phyloP scores from a whole-genome alignment of 1,284 basidiomycete genomes.

The Chondrostereum purpureum region DNA sequence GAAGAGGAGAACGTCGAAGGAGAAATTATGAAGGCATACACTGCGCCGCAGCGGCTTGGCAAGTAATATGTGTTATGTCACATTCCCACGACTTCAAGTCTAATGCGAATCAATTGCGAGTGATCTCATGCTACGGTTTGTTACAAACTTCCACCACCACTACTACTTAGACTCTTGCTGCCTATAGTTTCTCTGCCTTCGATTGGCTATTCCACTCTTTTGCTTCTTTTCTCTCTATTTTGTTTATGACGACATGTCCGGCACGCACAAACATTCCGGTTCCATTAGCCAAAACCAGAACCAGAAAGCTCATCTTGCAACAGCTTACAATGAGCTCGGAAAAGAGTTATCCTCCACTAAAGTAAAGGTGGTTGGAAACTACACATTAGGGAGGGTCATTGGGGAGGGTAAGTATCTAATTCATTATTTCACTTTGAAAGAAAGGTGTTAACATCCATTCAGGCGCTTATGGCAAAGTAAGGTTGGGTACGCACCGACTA shows the following conservation, averaged over 20 bases:
- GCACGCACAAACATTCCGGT: conserved; percentile 56
- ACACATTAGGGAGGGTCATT: conserved; percentile 91
- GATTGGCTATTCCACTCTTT: conserved; percentile 12
- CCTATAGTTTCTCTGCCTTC: background rate
- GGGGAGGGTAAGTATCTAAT: conserved; percentile 73
- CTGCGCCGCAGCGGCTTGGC: too few relatives aligned
- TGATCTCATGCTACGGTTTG: background rate
- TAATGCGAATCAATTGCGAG: too few relatives aligned
- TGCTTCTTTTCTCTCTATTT: conserved; percentile 7
- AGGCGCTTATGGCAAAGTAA: conserved; percentile 92
- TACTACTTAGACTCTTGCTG: too few relatives aligned
- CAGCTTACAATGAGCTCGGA: conserved; percentile 94
- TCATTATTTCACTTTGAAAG: too few relatives aligned
- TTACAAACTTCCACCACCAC: background rate
- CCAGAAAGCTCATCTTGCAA: conserved; percentile 81
- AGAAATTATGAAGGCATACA: too few relatives aligned
- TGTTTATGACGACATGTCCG: conserved; percentile 23
- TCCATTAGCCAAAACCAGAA: conserved; percentile 59
- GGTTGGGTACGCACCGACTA: conserved; percentile 87
- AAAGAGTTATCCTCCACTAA: conserved; percentile 88
- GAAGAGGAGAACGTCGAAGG: too few relatives aligned
- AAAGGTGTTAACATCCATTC: conserved; percentile 9
- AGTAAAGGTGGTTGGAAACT: conserved; percentile 90
- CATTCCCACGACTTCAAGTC: too few relatives aligned
- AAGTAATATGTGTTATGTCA: too few relatives aligned